Base-by-base conservation (phyloP, 192 early-diverging fungal species). In the Rhizoclosmatium sp. region DNA sequence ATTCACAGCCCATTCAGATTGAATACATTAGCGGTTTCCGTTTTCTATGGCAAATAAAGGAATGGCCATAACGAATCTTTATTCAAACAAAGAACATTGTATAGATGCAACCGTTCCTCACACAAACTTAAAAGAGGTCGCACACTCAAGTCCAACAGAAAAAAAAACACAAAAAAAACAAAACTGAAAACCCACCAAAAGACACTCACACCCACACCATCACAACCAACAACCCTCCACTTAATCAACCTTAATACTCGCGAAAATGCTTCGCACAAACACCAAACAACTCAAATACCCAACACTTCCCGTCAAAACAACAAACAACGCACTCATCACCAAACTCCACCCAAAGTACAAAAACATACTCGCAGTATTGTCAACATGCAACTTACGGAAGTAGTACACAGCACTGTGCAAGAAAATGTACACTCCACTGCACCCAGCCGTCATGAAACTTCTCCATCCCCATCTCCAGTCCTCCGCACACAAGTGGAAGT, bases 381-480 rank as follows among this genome's bases (percentile, higher is more conserved):
- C 85, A 7, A 93, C 75, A 39, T 67, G 62, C 23, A 77, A 61
- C 47, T 82, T 80, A 7, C 76, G 69, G 49, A 72, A 23, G 54
- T 82, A 89, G 75, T 84, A 89, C 2, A 91, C 73, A 72, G 93
- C 84, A 72, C 91, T 86, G 85, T 95, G 95, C 71, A 91, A 76
- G 79, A 97, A 95, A 47, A 95, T 91, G 81, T 95, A 97, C 66
- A 93, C 70, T 23, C 92, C 89, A 4, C 86, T 92, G 70, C 90
- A 91, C 5, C 88, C 95, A 7, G 92, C 89, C 3, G 93, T 91
- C 5, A 92, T 77, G 83, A 96, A 97, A 2, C 94, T 88, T 41
- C 92, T 80, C 97, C 97, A 98, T 89, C 92, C 92, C 96, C 96
- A 97, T 61, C 89, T 86, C 83, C 95, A 95, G 73, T 95, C 86